Base-by-base conservation (phyloP, 495 filamentous ascomycete genomes). In the Staphylotrichum longicolle region DNA sequence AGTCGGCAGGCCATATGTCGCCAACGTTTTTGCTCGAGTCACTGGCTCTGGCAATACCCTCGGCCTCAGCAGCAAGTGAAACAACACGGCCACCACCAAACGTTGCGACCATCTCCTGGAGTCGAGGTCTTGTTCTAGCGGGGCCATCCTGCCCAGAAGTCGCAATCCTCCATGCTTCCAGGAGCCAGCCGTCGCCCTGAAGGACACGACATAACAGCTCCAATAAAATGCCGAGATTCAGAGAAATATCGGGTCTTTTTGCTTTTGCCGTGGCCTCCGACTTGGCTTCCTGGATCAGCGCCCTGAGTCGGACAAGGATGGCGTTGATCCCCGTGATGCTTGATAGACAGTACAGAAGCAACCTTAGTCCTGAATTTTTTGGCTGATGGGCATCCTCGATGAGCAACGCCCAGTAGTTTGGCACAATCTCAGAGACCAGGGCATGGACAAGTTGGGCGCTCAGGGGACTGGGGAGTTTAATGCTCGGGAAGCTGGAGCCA, bases 291-390 rank as follows among this genome's bases (percentile, higher is more conserved):
- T 80, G 79, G 7, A 79, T 69, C 40, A 76, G 64, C 32, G 80
- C 76, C 57, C 83, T 83, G 15, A 96, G 74, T 44, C 85, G 80
- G 15, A 83, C 75, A 3, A 89, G 63, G 27, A 93, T 74, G 30
- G 88, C 85, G 40, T 88, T 90, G 34, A 93, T 71, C 4, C 91
- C 93, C 6, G 85, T 75, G 35, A 91, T 75, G 61, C 87, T 95
- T 56, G 80, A 80, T 3, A 98, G 76, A 68, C 88, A 93, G 68
- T 76, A 74, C 7, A 90, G 57, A 12, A 98, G 70, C 5, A 83
- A 68, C 14, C 63, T 67, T 7, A 78, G 51, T 1, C 73, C 72
- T 0, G 66, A 65, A 14, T 61, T 60, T 35, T 61, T 59, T 30
- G 46, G 40, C 37, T 67, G 53, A 10, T 55, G 65, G 12, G 74